Evolutionary conservation across 176 grass and related monocot genomes (phyloP), one percentile per base, ranked within the genome.

Genomic region (Bolboschoenus planiculmis): DNA sequence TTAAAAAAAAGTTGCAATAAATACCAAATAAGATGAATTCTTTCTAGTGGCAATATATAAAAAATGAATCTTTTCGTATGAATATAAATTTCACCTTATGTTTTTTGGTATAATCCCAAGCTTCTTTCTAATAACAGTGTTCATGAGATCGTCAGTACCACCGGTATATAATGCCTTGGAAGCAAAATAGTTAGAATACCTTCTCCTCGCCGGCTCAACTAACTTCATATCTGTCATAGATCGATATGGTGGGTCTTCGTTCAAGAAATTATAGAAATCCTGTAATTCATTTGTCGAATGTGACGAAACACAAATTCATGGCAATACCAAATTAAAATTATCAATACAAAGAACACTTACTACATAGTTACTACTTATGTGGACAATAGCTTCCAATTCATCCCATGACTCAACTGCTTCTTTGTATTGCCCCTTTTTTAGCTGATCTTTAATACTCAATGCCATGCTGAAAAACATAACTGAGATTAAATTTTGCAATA

Each of bases 231-330:
- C 36, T 34, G 50, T 46, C n/a, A 35, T 6, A 20, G 90, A 78
- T 27, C 18, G 77, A n/a, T 3, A 53, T 8, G 58, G 47, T 7
- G 31, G 31, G 14, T 89, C 79, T 53, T 94, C 92, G 83, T 90
- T 77, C 78, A 97, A 85, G 53, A 97, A 87, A 58, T 94, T 97
- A 82, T 97, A 97, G 54, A 94, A 97, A 64, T 91, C 62, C 92
- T 97, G 85, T 55, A 78, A 77, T 18, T 44, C 51, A 78, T 80
- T 8, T 83, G 42, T 21, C 4, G 24, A 47, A 56, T 46, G 43
- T 56, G 40, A 51, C 4, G 51, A 46, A 56, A 75, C 18, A 48
- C 54, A 18, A 46, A 47, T 67, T 70, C 11, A 0, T 15, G 21
- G 53, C n/a, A 30, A 20, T 33, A 29, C 48, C 0, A 56, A n/a